Evolutionary conservation across 306 rosid species (phyloP).

Genomic region (Dicorynia guianensis): DNA sequence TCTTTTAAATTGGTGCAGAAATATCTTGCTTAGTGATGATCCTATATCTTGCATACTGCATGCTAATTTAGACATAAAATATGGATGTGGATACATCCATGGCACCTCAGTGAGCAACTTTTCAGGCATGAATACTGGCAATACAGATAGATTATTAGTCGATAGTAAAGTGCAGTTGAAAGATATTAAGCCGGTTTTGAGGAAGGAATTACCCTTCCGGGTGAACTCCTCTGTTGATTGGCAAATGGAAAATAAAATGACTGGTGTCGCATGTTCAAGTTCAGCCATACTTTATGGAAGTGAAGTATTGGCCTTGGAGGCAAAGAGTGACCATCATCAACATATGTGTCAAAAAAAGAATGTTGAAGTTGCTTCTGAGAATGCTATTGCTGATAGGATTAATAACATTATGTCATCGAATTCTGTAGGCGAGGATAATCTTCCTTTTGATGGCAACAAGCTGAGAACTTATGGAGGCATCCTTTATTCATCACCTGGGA

Average conservation of each 20-base stretch:
- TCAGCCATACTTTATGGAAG: slow-evolving; percentile 25
- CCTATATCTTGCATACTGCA: slow-evolving; percentile 53
- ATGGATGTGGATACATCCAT: slow-evolving; percentile 3
- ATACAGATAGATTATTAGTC: slow-evolving; percentile 18
- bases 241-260: slow-evolving; percentile 24
- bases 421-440: slow-evolving; percentile 32
- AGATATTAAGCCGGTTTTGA: not conserved
- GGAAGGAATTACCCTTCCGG: not conserved
- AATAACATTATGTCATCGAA: slow-evolving; percentile 11
- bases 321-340: slow-evolving; percentile 4
- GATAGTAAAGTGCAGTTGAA: slow-evolving; percentile 28
- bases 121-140: slow-evolving; percentile 5
- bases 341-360: slow-evolving; percentile 23
- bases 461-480: slow-evolving; percentile 14
- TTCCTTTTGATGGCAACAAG: slow-evolving; percentile 34
- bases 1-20: slow-evolving; percentile 57
- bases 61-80: slow-evolving; percentile 19
- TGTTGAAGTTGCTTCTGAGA: slow-evolving; percentile 28
- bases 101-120: not conserved
- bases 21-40: slow-evolving; percentile 63
- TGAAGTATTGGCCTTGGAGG: slow-evolving; percentile 39
- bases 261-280: slow-evolving; percentile 35
- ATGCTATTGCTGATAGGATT: slow-evolving; percentile 30
- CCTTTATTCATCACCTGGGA: slow-evolving; percentile 61
- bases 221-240: not conserved